A percentile compares a stretch with the other conserved stretches of the same genome.
Conservation (phyloP, 768 basidiomycete genomes). For the Boletus barrowsii region DNA sequence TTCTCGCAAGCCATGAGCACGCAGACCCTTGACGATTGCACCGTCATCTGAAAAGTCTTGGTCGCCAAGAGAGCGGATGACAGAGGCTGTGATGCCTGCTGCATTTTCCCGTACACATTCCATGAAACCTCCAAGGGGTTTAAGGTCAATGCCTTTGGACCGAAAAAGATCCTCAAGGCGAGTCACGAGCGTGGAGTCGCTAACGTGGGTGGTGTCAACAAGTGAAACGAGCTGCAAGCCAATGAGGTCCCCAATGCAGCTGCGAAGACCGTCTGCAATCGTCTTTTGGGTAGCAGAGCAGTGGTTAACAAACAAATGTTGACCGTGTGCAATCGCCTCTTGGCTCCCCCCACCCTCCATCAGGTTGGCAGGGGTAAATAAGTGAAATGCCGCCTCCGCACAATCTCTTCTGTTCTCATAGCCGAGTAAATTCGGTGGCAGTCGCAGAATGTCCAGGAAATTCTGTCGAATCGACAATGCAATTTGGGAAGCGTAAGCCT, state of each 20-base stretch:
- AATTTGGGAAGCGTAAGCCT: constrained; percentile 74
- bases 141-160: constrained; percentile 30
- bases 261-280: constrained; percentile 47
- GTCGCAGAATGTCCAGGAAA: constrained; percentile 48
- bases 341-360: constrained; percentile 36
- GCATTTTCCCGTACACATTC: constrained; percentile 41
- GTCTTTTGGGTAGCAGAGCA: constrained; percentile 59
- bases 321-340: constrained; percentile 36
- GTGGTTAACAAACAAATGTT: constrained; percentile 52
- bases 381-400: constrained; percentile 61
- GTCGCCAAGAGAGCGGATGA: constrained; percentile 64
- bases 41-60: constrained; percentile 58
- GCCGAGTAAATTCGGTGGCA: constrained; percentile 76
- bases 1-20: constrained; percentile 31
- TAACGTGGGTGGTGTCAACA: constrained; percentile 33
- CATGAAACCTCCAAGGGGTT: constrained; percentile 32
- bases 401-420: constrained; percentile 65
- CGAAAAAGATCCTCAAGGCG: constrained; percentile 37
- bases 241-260: constrained; percentile 69
- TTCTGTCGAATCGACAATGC: constrained; percentile 60
- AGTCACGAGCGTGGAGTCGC: constrained; percentile 18
- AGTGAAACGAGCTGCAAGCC: constrained; percentile 55
- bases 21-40: constrained; percentile 47
- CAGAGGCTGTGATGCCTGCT: constrained; percentile 55
- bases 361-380: constrained; percentile 67